A percentile compares a stretch with the other conserved stretches of the same genome.
Conservation (phyloP, 164 flowering plant genomes). For the Brasenia schreberi region DNA sequence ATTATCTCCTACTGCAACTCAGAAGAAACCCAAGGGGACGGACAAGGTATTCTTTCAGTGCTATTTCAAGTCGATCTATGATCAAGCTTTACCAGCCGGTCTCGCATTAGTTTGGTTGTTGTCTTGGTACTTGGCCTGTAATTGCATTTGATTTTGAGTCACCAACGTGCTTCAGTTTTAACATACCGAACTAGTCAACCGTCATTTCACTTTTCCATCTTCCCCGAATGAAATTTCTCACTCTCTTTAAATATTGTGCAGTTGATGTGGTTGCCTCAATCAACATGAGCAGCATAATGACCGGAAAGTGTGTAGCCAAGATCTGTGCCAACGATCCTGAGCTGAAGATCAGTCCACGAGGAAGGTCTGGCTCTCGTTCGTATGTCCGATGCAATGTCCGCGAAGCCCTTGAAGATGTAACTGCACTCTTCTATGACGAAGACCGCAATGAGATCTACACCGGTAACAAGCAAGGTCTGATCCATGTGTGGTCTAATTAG, state of each 20-base stretch:
- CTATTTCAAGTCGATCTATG: too few relatives aligned
- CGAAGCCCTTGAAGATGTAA: constrained; percentile 22
- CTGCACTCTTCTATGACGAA: constrained; percentile 21
- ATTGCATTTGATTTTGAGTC: too few relatives aligned
- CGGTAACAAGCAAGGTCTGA: constrained; percentile 19
- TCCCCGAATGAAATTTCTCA: not conserved
- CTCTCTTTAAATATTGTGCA: not conserved
- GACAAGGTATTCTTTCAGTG: constrained; percentile 1
- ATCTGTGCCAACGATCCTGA: constrained; percentile 10
- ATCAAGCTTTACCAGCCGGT: too few relatives aligned
- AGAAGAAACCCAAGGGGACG: constrained; percentile 7
- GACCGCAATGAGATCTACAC: constrained; percentile 24
- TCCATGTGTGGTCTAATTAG: constrained; percentile 23
- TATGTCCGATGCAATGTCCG: constrained; percentile 13
- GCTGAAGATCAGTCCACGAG: constrained; percentile 7
- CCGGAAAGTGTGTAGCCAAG: constrained; percentile 24
- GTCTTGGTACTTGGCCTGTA: too few relatives aligned
- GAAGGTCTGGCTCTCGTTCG: not conserved
- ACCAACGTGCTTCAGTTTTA: not conserved
- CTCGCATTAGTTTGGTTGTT: too few relatives aligned
- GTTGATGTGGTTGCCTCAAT: constrained; percentile 21
- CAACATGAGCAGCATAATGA: constrained; percentile 27
- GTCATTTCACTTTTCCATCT: too few relatives aligned
- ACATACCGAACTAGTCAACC: too few relatives aligned
- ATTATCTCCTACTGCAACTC: constrained; percentile 11